Conservation (phyloP, 768 basidiomycete genomes). For the Holtermannia corniformis region DNA sequence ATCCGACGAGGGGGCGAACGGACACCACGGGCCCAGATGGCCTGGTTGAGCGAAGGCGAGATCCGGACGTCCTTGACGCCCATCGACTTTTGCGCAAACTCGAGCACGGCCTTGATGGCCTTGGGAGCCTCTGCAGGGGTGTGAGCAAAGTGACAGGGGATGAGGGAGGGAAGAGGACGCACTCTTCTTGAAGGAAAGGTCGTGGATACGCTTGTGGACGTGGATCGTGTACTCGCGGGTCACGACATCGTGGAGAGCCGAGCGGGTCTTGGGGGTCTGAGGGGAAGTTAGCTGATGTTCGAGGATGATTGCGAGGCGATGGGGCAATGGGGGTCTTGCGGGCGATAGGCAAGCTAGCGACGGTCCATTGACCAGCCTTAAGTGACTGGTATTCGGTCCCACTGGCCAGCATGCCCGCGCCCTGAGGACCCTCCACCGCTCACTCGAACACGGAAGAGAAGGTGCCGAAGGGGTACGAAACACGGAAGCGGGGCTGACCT, state of each 20-base stretch:
- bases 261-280: constrained; percentile 65
- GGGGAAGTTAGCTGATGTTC: too few relatives aligned
- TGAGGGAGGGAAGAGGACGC: constrained; percentile 8
- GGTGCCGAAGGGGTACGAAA: background rate
- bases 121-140: constrained; percentile 55
- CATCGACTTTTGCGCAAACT: constrained; percentile 90
- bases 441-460: background rate
- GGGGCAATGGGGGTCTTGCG: background rate
- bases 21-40: constrained; percentile 85
- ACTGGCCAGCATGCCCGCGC: too few relatives aligned
- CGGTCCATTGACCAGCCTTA: background rate
- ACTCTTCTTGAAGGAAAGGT: constrained; percentile 92
- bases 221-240: constrained; percentile 98
- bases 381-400: too few relatives aligned
- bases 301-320: background rate
- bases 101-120: constrained; percentile 87
- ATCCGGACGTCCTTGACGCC: constrained; percentile 87
- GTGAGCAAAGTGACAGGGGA: background rate
- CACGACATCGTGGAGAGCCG: constrained; percentile 95
- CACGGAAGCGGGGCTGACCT: constrained; percentile 15
- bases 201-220: constrained; percentile 88
- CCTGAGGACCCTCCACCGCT: background rate
- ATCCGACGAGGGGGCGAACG: constrained; percentile 87
- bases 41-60: constrained; percentile 94
- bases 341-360: background rate